These are phyloP conservation scores for Quercus bicolor DNA, from an alignment of 306 rosid species.

Conservation along the genomic window DNA sequence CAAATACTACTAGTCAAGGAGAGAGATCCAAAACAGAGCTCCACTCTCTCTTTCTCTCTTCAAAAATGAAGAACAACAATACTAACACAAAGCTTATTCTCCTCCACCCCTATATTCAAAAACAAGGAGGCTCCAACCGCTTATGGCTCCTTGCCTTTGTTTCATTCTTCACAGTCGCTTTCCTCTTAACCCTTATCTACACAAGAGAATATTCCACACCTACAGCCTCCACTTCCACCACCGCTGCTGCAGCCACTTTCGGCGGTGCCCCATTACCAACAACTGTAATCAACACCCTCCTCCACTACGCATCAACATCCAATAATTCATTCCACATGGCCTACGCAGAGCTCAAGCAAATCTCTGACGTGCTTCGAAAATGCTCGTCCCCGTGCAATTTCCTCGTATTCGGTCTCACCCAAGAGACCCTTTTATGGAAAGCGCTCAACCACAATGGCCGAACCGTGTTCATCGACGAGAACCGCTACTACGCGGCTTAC, in stretches of 20 bases:
- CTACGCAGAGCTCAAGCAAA: conserved; percentile 68
- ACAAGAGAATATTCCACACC: conserved; percentile 55
- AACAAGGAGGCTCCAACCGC: conserved; percentile 84
- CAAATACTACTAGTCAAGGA: conserved; percentile 11
- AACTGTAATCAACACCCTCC: conserved; percentile 81
- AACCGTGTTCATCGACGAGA: conserved; percentile 88
- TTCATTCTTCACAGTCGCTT: conserved; percentile 79
- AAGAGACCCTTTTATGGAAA: conserved; percentile 88
- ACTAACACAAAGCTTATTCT: conserved; percentile 84
- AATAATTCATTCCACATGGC: conserved; percentile 82
- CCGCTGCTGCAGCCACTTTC: conserved; percentile 16
- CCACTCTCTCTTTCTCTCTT: background rate
- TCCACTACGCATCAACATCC: conserved; percentile 77
- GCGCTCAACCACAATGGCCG: conserved; percentile 86
- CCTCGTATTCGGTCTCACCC: conserved; percentile 82
- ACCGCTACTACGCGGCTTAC: conserved; percentile 87
- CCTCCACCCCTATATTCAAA: conserved; percentile 95
- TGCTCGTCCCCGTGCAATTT: conserved; percentile 78
- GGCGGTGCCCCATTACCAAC: conserved; percentile 41
- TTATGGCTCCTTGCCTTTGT: conserved; percentile 76
- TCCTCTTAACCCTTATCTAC: conserved; percentile 73
- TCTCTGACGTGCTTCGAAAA: conserved; percentile 78
- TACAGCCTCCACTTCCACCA: conserved; percentile 24
- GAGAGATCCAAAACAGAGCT: conserved; percentile 1
- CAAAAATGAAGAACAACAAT: conserved; percentile 58